phyloP scores from a whole-genome alignment of 768 basidiomycete species.

The Suillus cothurnatus region DNA sequence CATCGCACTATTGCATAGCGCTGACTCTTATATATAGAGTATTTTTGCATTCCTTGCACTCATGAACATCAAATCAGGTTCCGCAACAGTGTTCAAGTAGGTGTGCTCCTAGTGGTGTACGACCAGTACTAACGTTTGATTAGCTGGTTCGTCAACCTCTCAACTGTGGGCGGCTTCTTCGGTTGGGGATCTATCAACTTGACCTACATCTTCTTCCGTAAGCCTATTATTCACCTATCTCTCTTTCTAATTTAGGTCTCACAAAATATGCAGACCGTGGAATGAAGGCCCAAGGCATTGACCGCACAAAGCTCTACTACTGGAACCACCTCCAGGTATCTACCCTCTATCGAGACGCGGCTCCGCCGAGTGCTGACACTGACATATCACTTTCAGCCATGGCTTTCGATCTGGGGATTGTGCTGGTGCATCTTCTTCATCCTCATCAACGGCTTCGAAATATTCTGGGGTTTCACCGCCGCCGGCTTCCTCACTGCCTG shows the following conservation, averaged over 20 bases:
- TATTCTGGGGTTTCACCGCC: slow-evolving; percentile 64
- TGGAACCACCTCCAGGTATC: slow-evolving; percentile 49
- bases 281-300: slow-evolving; percentile 66
- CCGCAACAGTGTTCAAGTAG: slow-evolving; percentile 41
- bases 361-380: slow-evolving; percentile 13
- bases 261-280: slow-evolving; percentile 53
- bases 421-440: slow-evolving; percentile 64
- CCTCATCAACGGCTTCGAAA: slow-evolving; percentile 54
- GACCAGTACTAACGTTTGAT: slow-evolving; percentile 10
- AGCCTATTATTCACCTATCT: slow-evolving; percentile 20
- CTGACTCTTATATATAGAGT: slow-evolving; percentile 24
- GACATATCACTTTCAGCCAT: slow-evolving; percentile 42
- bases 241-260: background rate
- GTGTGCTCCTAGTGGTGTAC: background rate
- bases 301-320: slow-evolving; percentile 64
- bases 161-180: slow-evolving; percentile 68
- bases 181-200: slow-evolving; percentile 69
- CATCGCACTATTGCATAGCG: slow-evolving; percentile 4
- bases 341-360: background rate
- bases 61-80: slow-evolving; percentile 62
- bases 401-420: slow-evolving; percentile 66
- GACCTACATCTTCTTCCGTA: slow-evolving; percentile 74
- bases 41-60: slow-evolving; percentile 55
- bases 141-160: slow-evolving; percentile 72
- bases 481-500: slow-evolving; percentile 53